phyloP scores from a whole-genome alignment of 208 protist genomes.

The Leptomonas seymouri region DNA sequence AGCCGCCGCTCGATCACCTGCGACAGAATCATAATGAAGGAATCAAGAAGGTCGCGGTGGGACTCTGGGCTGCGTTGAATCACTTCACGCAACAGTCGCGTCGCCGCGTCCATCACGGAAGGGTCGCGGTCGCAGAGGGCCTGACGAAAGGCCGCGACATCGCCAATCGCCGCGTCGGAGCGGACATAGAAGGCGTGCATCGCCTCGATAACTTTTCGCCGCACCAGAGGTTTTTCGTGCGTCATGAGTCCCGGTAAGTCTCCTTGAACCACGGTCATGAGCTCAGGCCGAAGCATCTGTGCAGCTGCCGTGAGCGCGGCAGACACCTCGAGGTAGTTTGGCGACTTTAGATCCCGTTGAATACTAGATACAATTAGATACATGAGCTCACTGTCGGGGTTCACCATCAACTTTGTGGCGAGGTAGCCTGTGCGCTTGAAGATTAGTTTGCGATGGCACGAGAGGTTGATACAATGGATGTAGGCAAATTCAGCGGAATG shows the following conservation, averaged over 20 bases:
- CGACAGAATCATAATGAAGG: constrained; percentile 93
- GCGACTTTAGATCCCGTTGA: constrained; percentile 91
- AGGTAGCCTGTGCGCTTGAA: constrained; percentile 94
- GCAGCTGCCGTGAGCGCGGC: constrained; percentile 90
- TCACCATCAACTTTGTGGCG: constrained; percentile 82
- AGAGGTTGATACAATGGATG: constrained; percentile 97
- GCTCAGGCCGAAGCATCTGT: constrained; percentile 86
- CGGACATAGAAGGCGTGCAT: constrained; percentile 89
- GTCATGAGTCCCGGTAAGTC: constrained; percentile 64
- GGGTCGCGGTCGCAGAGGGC: constrained; percentile 95
- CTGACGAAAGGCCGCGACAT: constrained; percentile 61
- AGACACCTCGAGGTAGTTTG: constrained; percentile 91
- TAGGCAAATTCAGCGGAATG: constrained; percentile 91
- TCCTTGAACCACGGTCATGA: constrained; percentile 82
- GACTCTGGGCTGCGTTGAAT: constrained; percentile 32
- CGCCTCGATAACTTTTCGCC: constrained; percentile 93
- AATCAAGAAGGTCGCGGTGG: constrained; percentile 88
- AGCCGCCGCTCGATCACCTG: constrained; percentile 93
- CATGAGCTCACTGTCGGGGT: constrained; percentile 90
- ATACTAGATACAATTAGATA: constrained; percentile 95
- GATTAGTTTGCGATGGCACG: constrained; percentile 52
- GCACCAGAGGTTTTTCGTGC: constrained; percentile 74
- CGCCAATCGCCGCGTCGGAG: constrained; percentile 32
- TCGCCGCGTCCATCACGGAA: constrained; percentile 94
- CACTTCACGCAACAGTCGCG: constrained; percentile 86